Percentiles rank a stretch among this genome's conserved stretches.
Evolutionary conservation across 495 filamentous ascomycete species (phyloP).

Genomic region (Coniosporium apollinis): DNA sequence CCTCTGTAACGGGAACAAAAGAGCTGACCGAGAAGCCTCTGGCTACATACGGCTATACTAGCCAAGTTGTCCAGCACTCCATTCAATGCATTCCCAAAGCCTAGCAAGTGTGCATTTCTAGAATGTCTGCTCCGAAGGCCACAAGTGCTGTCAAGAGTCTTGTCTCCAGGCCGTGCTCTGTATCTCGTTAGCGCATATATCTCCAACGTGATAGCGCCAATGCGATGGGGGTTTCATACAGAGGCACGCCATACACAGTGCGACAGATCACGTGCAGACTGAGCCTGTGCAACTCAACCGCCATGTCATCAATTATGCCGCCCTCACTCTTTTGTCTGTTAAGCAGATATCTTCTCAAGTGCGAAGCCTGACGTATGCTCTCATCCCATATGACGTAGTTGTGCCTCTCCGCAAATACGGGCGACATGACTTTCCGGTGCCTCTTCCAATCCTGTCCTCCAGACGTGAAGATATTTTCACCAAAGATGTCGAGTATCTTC

Average conservation of each 20-base stretch:
- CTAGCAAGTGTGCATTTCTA: slow-evolving; percentile 32
- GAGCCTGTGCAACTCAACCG: too few relatives aligned
- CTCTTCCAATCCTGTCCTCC: slow-evolving; percentile 47
- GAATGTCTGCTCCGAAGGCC: slow-evolving; percentile 16
- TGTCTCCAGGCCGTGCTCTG: too few relatives aligned
- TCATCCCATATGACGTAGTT: slow-evolving; percentile 47
- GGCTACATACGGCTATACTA: too few relatives aligned
- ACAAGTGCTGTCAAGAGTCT: not conserved
- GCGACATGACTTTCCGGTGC: slow-evolving; percentile 51
- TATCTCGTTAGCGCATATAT: too few relatives aligned
- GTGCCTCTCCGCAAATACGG: slow-evolving; percentile 57
- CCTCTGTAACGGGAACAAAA: too few relatives aligned
- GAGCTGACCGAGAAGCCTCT: too few relatives aligned
- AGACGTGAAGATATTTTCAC: slow-evolving; percentile 44
- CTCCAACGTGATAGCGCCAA: too few relatives aligned
- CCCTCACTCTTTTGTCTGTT: slow-evolving; percentile 18
- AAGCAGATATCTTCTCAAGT: slow-evolving; percentile 37
- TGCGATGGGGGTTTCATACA: too few relatives aligned
- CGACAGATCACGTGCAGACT: too few relatives aligned
- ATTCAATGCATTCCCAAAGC: slow-evolving; percentile 51
- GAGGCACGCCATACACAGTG: too few relatives aligned
- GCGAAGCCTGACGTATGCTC: slow-evolving; percentile 37
- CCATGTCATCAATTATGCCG: too few relatives aligned
- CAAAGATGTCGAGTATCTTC: slow-evolving; percentile 40
- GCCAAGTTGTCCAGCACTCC: too few relatives aligned